Percentiles rank a stretch among this genome's conserved stretches.
These are phyloP conservation scores for Metschnikowia dekortorum DNA, from an alignment of 805 yeast species.

Conservation along the genomic window DNA sequence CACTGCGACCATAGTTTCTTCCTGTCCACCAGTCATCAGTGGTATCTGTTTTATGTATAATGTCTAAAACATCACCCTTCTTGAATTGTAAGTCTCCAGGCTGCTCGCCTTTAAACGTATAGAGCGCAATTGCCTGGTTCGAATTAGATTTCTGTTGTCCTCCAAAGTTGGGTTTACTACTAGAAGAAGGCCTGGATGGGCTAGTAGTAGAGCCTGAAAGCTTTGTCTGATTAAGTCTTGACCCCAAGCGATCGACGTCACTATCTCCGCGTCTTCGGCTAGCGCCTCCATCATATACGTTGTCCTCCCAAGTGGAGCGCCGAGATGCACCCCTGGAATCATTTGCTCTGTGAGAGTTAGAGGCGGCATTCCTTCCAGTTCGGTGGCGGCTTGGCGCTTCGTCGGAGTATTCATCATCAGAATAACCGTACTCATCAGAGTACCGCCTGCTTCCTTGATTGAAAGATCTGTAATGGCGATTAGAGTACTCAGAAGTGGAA, in stretches of 20 bases:
- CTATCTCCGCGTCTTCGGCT: constrained; percentile 27
- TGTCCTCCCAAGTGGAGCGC: constrained; percentile 79
- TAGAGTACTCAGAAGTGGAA: constrained; percentile 42
- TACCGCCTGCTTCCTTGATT: constrained; percentile 20
- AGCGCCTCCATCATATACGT: constrained; percentile 56
- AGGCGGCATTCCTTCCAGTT: constrained; percentile 17
- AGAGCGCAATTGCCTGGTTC: constrained; percentile 86
- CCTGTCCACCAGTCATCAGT: constrained; percentile 99
- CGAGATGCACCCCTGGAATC: constrained; percentile 12
- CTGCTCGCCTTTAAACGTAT: constrained; percentile 87
- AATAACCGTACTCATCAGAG: constrained; percentile 29
- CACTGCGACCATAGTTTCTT: constrained; percentile 72
- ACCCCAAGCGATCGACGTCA: constrained; percentile 32
- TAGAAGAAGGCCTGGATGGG: constrained; percentile 32
- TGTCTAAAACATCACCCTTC: constrained; percentile 90
- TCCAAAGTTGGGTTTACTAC: constrained; percentile 41
- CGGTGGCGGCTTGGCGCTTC: constrained; percentile 26
- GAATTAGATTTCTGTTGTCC: constrained; percentile 35
- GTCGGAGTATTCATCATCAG: constrained; percentile 37
- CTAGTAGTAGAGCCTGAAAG: constrained; percentile 24
- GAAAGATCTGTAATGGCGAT: constrained; percentile 16
- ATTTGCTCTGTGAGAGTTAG: constrained; percentile 6
- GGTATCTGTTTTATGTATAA: constrained; percentile 80
- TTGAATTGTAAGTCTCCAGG: constrained; percentile 88
- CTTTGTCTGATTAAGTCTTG: constrained; percentile 32